phyloP scores from a whole-genome alignment of 1,139 yeast species.

The Lodderomyces parapsilosis region DNA sequence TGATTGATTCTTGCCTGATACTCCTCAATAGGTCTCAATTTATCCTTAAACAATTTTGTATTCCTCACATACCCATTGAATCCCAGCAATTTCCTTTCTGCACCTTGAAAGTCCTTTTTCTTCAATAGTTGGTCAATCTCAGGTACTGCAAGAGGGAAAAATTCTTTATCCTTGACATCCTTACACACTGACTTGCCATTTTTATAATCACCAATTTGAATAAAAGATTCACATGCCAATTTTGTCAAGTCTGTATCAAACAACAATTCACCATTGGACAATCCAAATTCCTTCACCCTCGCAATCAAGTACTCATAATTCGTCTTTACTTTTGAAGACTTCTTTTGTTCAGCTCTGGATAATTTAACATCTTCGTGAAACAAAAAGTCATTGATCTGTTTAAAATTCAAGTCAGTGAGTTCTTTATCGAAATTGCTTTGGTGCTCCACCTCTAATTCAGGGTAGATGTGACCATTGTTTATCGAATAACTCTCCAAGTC shows the following conservation, averaged over 20 bases:
- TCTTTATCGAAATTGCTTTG: constrained; percentile 15
- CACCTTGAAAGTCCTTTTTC: constrained; percentile 43
- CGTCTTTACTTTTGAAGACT: constrained; percentile 6
- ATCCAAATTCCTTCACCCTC: neutral
- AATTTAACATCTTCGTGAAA: constrained; percentile 27
- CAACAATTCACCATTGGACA: constrained; percentile 4
- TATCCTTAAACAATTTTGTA: constrained; percentile 38
- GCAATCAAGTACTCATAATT: constrained; percentile 35
- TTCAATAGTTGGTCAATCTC: constrained; percentile 43
- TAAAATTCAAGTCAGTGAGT: constrained; percentile 18
- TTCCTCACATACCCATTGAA: constrained; percentile 35
- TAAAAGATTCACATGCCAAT: constrained; percentile 48
- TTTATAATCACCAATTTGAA: constrained; percentile 28
- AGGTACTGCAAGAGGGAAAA: constrained; percentile 47
- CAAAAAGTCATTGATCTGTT: constrained; percentile 22
- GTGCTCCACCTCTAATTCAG: constrained; percentile 14
- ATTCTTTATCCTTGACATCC: constrained; percentile 21
- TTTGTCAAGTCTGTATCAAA: constrained; percentile 36
- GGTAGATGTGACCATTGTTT: constrained; percentile 34
- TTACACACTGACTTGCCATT: constrained; percentile 34
- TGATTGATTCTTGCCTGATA: constrained; percentile 14
- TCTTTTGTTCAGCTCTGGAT: constrained; percentile 31
- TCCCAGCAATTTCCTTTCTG: constrained; percentile 31
- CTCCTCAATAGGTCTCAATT: constrained; percentile 27
- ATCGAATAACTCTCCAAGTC: constrained; percentile 47